Conservation (phyloP, 2,329 filamentous ascomycete species). For the Thielaviopsis punctulata region DNA sequence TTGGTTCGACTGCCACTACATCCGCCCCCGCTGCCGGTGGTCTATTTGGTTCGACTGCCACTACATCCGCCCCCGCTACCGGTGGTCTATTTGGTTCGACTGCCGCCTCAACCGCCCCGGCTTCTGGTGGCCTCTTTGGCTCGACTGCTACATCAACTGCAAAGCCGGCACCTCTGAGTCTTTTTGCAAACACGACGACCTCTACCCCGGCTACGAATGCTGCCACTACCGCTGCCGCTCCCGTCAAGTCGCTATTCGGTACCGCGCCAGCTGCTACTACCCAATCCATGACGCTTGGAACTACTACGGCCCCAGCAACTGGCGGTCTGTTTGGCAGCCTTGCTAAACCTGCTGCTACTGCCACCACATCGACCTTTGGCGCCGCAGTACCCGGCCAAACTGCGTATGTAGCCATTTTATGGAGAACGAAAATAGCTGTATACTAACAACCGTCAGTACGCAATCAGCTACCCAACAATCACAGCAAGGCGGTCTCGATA, state of each 20-base stretch:
- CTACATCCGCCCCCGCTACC: constrained; percentile 15
- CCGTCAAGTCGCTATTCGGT: neutral
- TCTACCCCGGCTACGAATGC: neutral
- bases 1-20: constrained; percentile 14
- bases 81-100: constrained; percentile 8
- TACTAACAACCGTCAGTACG: neutral
- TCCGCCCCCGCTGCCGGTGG: constrained; percentile 14
- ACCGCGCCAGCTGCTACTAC: neutral
- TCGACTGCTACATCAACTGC: constrained; percentile 12
- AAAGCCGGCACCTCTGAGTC: constrained; percentile 15
- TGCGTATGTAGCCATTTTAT: neutral
- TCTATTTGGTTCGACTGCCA: constrained; percentile 15
- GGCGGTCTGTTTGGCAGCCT: constrained; percentile 8
- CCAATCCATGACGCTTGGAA: neutral
- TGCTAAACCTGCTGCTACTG: neutral
- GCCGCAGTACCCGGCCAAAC: neutral
- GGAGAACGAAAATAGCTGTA: too few species aligned
- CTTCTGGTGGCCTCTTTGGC: constrained; percentile 17
- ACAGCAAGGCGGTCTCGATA: constrained; percentile 49
- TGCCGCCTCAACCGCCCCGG: constrained; percentile 10
- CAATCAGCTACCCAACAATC: constrained; percentile 17
- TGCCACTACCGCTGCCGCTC: neutral
- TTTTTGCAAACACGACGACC: constrained; percentile 16
- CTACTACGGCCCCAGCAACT: constrained; percentile 14
- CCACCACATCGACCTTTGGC: neutral